Percentiles rank a stretch among this genome's conserved stretches.
These are phyloP conservation scores for Pisolithus sp. DNA, from an alignment of 768 basidiomycete genomes.

Conservation along the genomic window DNA sequence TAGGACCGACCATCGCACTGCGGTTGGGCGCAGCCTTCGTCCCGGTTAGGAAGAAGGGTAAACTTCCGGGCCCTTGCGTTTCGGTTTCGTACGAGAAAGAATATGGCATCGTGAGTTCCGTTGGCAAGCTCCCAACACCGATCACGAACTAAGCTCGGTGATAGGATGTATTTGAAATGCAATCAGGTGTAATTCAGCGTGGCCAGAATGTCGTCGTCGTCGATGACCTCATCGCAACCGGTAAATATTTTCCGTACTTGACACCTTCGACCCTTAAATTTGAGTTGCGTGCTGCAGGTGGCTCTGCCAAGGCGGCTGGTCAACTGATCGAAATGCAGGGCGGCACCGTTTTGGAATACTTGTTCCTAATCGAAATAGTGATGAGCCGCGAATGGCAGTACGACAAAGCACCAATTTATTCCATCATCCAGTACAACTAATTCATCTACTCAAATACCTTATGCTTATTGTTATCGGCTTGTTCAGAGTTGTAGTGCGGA, in stretches of 20 bases:
- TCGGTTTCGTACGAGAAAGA: conserved; percentile 83
- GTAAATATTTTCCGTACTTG: conserved; percentile 33
- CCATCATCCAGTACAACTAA: conserved; percentile 76
- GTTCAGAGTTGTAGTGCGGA: neutral
- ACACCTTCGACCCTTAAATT: conserved; percentile 1
- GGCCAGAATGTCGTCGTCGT: conserved; percentile 84
- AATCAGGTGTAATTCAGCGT: conserved; percentile 72
- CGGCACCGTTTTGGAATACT: conserved; percentile 82
- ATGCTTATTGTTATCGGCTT: conserved; percentile 14
- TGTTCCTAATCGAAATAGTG: conserved; percentile 85
- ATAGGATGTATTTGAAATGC: conserved; percentile 97
- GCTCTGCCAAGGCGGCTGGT: conserved; percentile 90
- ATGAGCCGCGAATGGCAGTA: conserved; percentile 70
- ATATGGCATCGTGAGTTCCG: conserved; percentile 67
- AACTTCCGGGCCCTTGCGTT: conserved; percentile 84
- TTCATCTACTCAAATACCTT: conserved; percentile 15
- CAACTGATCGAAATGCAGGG: conserved; percentile 79
- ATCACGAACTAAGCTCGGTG: neutral
- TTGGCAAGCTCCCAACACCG: neutral
- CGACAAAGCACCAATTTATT: conserved; percentile 68
- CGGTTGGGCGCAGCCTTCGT: conserved; percentile 92
- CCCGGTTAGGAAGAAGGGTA: conserved; percentile 89
- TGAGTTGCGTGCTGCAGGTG: conserved; percentile 44
- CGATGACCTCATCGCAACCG: conserved; percentile 96
- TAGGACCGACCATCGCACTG: conserved; percentile 89